Percentiles rank a stretch among this genome's conserved stretches.
Evolutionary conservation across 805 yeast species (phyloP).

Genomic region (Yarrowia porcina): DNA sequence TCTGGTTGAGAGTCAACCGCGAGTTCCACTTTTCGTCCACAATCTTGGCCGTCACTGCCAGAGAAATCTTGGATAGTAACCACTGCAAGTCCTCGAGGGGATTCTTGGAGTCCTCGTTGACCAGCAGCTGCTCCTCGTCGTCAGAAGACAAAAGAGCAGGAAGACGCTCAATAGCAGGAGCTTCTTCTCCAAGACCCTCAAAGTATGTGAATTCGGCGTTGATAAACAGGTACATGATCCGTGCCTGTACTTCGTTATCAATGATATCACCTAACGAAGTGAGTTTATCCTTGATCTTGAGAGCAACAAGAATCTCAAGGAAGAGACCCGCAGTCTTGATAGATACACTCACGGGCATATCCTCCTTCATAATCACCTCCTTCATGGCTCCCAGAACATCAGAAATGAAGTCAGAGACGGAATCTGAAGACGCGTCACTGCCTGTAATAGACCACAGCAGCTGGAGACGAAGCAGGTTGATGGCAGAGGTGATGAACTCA

Average conservation of each 20-base stretch:
- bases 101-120: not conserved
- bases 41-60: conserved; percentile 2
- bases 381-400: not conserved
- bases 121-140: not conserved
- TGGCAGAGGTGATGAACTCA: conserved; percentile 7
- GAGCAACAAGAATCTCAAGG: not conserved
- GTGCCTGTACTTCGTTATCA: not conserved
- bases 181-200: not conserved
- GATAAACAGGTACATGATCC: conserved; percentile 8
- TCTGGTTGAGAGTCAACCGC: conserved; percentile 10
- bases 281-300: conserved; percentile 14
- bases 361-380: conserved; percentile 5
- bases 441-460: conserved; percentile 2
- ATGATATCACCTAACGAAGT: not conserved
- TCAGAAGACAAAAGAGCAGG: conserved; percentile 1
- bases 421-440: not conserved
- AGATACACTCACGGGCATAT: not conserved
- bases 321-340: conserved; percentile 10
- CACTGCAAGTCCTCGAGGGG: conserved; percentile 9
- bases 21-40: conserved; percentile 23
- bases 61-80: not conserved
- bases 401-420: not conserved
- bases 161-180: not conserved
- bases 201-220: conserved; percentile 9
- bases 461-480: conserved; percentile 8